Evolutionary conservation across 139 green algal genomes (phyloP), one percentile per base, ranked within the genome.

Genomic region (Raphidocelis subcapitata): DNA sequence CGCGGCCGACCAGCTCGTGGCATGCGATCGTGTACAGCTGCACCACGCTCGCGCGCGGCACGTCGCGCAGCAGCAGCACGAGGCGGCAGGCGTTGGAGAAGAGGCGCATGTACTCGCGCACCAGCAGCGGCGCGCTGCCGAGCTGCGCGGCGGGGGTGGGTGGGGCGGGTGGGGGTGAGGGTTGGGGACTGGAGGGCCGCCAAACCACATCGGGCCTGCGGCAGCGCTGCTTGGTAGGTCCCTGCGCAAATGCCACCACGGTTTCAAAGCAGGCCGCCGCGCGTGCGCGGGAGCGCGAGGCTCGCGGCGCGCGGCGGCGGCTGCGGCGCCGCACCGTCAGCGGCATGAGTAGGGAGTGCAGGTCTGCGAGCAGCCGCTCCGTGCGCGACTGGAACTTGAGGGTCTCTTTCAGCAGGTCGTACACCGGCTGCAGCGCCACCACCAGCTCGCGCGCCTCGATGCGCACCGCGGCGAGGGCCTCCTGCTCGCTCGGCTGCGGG

Each of bases 21-120:
- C 59, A 65, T 16, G 62, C 70, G 28, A 77, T 69, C 29, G 70
- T 77, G 70, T 77, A 77, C 61, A 77, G 46, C 70, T 77, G 70
- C 29, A 77, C 61, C 26, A 77, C 31, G 29, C 55, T 24, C 61
- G 18, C 63, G 59, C 70, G 69, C 10, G 60, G 70, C 47, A 77
- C 61, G 5, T 26, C 24, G 12, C 63, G 35, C 70, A 77, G 68
- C 23, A 77, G 49, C 32, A 77, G 49, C 61, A 69, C 49, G 18
- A 77, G 47, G 26, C 70, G 57, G 3, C n/a, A 47, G 3, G 47
- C 52, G 61, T 70, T 70, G 70, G 44, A 55, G 46, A 77, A 77
- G 23, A 77, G 46, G 29, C 44, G 28, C 70, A 77, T 77, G n/a
- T 65, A 77, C 44, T 65, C 60, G 60, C 69, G 59, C 26, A 77